phyloP scores from a whole-genome alignment of 192 early-diverging fungal genomes.

The Chytriomyces confervae region DNA sequence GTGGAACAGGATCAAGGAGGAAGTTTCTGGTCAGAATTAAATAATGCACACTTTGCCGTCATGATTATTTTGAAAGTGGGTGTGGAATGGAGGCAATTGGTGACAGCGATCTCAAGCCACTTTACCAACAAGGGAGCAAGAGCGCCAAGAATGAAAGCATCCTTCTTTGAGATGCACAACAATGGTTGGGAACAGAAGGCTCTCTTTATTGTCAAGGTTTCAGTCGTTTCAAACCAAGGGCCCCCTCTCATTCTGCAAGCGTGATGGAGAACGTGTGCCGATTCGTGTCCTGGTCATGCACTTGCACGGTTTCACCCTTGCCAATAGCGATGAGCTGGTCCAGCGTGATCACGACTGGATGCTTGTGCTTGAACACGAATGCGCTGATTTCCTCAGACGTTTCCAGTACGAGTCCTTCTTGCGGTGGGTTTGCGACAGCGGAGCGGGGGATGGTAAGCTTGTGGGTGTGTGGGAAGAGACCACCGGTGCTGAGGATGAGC shows the following conservation, averaged over 20 bases:
- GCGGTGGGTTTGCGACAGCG: background rate
- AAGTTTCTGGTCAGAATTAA: too few species aligned
- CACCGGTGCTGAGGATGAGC: background rate
- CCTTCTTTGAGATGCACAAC: too few species aligned
- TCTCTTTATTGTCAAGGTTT: too few species aligned
- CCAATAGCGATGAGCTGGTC: background rate
- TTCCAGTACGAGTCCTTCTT: background rate
- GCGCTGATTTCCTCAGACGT: conserved; percentile 13
- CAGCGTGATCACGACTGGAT: background rate
- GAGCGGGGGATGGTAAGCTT: background rate
- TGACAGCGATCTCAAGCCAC: too few species aligned
- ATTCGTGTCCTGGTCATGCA: background rate
- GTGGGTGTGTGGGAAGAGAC: conserved; percentile 17
- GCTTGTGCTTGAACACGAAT: conserved; percentile 10
- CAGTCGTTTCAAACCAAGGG: too few species aligned
- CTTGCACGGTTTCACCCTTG: background rate
- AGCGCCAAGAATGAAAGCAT: too few species aligned
- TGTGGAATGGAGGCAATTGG: too few species aligned
- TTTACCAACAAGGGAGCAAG: too few species aligned
- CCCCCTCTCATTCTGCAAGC: background rate
- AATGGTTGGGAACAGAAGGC: too few species aligned
- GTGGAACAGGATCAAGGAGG: too few species aligned
- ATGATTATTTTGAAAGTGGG: too few species aligned
- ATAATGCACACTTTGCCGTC: too few species aligned
- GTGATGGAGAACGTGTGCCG: background rate